Percentiles rank a stretch among this genome's conserved stretches.
Evolutionary conservation across 345 rosid genomes (phyloP).

Genomic region (Iberis pinnata): DNA sequence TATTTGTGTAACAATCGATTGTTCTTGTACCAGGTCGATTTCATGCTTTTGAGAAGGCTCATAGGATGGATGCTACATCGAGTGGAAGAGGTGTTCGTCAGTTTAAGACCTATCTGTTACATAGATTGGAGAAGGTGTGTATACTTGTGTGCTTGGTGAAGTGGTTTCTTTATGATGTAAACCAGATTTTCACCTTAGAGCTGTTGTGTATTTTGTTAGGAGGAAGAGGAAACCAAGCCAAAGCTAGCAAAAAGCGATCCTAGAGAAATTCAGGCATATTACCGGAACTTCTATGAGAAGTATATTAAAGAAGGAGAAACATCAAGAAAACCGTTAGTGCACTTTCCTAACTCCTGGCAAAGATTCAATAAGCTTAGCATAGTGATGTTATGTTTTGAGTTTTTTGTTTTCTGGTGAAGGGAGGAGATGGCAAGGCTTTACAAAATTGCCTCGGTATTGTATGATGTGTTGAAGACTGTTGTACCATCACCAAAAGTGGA

Average conservation of each 20-base stretch:
- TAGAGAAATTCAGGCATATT: slow-evolving; percentile 58
- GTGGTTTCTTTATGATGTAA: neutral
- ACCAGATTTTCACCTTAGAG: neutral
- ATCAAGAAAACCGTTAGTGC: slow-evolving; percentile 68
- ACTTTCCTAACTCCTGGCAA: slow-evolving; percentile 6
- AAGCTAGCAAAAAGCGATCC: slow-evolving; percentile 51
- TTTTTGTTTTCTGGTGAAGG: slow-evolving; percentile 36
- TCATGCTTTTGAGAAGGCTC: slow-evolving; percentile 87
- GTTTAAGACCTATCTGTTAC: slow-evolving; percentile 79
- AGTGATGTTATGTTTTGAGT: slow-evolving; percentile 1
- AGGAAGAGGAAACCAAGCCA: slow-evolving; percentile 44
- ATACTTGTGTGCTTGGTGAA: neutral
- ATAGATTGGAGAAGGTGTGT: slow-evolving; percentile 69
- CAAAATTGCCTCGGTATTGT: slow-evolving; percentile 72
- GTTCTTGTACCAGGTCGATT: too few relatives aligned
- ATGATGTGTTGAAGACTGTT: slow-evolving; percentile 63
- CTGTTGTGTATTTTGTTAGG: slow-evolving; percentile 44
- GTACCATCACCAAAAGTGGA: slow-evolving; percentile 54
- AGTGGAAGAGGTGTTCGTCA: slow-evolving; percentile 85
- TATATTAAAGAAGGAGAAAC: slow-evolving; percentile 58
- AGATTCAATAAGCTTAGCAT: slow-evolving; percentile 9
- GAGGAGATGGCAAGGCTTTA: slow-evolving; percentile 84
- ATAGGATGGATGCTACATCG: slow-evolving; percentile 53
- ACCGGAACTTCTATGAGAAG: slow-evolving; percentile 48
- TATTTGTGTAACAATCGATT: neutral